phyloP scores from a whole-genome alignment of 345 rosid genomes.

The Citrus glauca region DNA sequence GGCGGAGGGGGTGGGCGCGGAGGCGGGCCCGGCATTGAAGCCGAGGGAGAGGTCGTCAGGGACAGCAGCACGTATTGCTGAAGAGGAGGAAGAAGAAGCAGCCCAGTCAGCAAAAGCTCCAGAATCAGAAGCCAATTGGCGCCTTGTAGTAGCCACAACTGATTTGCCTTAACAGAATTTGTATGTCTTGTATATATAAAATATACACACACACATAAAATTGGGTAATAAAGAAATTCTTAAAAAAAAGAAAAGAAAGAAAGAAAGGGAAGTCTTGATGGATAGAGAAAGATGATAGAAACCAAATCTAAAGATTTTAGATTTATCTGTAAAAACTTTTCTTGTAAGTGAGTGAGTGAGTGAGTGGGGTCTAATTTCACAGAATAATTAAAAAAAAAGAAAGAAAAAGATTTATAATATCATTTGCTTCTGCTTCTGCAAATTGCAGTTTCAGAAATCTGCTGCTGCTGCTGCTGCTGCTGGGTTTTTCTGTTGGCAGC shows the following conservation, averaged over 20 bases:
- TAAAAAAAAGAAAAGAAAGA: too few species aligned
- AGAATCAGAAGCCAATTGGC: conserved; percentile 74
- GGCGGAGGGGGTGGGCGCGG: conserved; percentile 30
- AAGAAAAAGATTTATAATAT: background rate
- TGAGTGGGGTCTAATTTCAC: background rate
- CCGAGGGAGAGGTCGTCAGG: conserved; percentile 95
- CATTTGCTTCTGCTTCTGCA: conserved; percentile 8
- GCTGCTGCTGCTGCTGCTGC: conserved; percentile 17
- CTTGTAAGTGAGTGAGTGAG: background rate
- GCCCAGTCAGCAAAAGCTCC: conserved; percentile 97
- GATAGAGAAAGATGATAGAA: background rate
- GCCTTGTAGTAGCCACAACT: conserved; percentile 98
- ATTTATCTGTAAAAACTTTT: background rate
- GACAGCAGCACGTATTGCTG: conserved; percentile 55
- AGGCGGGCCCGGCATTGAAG: conserved; percentile 78
- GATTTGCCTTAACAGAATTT: background rate
- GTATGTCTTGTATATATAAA: too few species aligned
- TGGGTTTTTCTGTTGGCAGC: conserved; percentile 6
- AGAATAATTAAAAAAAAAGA: too few species aligned
- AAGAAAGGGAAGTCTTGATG: background rate
- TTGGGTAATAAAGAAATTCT: too few species aligned
- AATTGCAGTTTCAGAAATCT: conserved; percentile 18
- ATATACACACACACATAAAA: too few species aligned
- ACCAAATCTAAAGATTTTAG: background rate
- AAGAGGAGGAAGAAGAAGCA: conserved; percentile 45